Evolutionary conservation across 306 rosid species (phyloP).

Genomic region (Malus fusca): DNA sequence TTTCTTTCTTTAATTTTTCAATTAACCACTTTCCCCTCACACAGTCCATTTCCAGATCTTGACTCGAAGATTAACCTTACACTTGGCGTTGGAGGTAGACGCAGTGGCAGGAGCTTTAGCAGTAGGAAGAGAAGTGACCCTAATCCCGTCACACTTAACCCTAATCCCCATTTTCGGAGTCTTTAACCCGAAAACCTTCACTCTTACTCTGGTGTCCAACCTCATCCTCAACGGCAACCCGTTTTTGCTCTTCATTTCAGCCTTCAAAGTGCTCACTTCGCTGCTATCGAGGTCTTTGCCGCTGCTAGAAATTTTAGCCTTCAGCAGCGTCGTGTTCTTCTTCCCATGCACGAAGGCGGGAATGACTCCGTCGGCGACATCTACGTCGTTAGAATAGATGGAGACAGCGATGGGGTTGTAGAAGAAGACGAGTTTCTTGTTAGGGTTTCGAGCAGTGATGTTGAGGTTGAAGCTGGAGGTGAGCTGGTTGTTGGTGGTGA

Average conservation of each 20-base stretch:
- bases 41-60: slow-evolving; percentile 99
- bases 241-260: slow-evolving; percentile 46
- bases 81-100: slow-evolving; percentile 48
- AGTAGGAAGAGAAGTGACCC: slow-evolving; percentile 37
- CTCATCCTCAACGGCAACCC: slow-evolving; percentile 54
- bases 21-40: slow-evolving; percentile 9
- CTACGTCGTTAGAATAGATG: slow-evolving; percentile 27
- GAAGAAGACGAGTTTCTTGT: slow-evolving; percentile 41
- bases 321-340: slow-evolving; percentile 63
- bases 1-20: background rate
- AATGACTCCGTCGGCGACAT: slow-evolving; percentile 30
- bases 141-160: slow-evolving; percentile 67
- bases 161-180: slow-evolving; percentile 58
- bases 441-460: slow-evolving; percentile 42
- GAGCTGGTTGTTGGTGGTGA: slow-evolving; percentile 29
- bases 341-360: slow-evolving; percentile 50
- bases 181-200: slow-evolving; percentile 50
- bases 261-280: slow-evolving; percentile 28
- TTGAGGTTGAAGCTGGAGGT: slow-evolving; percentile 34
- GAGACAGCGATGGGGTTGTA: slow-evolving; percentile 25
- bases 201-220: slow-evolving; percentile 67
- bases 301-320: slow-evolving; percentile 28
- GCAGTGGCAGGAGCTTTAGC: slow-evolving; percentile 70
- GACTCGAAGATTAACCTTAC: slow-evolving; percentile 56
- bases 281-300: slow-evolving; percentile 24